Evolutionary conservation across 306 rosid genomes (phyloP).

Genomic region (Begonia masoniana): DNA sequence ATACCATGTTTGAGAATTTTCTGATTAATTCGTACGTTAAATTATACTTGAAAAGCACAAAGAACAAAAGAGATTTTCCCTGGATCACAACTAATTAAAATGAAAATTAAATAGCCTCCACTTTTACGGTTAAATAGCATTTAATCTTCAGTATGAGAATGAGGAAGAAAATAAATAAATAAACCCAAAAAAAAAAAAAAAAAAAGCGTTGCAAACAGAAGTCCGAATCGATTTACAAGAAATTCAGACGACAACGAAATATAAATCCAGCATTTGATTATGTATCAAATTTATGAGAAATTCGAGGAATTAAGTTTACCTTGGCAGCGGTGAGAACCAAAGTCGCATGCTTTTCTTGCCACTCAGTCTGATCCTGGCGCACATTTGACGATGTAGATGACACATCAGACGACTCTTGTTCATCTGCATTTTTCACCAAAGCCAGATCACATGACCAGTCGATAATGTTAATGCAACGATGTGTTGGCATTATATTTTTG

Average conservation of each 20-base stretch:
- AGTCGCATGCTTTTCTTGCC: conserved; percentile 95
- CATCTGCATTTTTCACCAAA: conserved; percentile 41
- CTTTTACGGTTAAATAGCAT: neutral
- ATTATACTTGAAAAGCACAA: neutral
- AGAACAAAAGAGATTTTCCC: neutral
- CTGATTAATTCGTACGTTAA: neutral
- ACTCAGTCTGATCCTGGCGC: conserved; percentile 85
- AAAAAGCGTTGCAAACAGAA: neutral
- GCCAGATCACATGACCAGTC: conserved; percentile 1
- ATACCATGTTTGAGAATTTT: neutral
- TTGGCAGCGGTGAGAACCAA: conserved; percentile 76
- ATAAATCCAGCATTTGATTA: neutral
- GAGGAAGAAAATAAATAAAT: too few species aligned
- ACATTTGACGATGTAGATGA: conserved; percentile 57
- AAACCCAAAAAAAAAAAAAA: too few species aligned
- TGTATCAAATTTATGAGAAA: neutral
- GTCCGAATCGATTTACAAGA: neutral
- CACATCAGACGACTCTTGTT: conserved; percentile 44
- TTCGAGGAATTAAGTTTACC: conserved; percentile 27
- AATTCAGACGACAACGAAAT: neutral
- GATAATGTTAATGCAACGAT: too few species aligned
- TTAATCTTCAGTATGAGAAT: neutral
- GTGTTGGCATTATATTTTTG: too few species aligned
- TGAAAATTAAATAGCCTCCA: neutral
- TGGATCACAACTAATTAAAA: neutral